These are phyloP conservation scores for Hemileia vastatrix DNA, from an alignment of 1,284 basidiomycete genomes.

Conservation along the genomic window DNA sequence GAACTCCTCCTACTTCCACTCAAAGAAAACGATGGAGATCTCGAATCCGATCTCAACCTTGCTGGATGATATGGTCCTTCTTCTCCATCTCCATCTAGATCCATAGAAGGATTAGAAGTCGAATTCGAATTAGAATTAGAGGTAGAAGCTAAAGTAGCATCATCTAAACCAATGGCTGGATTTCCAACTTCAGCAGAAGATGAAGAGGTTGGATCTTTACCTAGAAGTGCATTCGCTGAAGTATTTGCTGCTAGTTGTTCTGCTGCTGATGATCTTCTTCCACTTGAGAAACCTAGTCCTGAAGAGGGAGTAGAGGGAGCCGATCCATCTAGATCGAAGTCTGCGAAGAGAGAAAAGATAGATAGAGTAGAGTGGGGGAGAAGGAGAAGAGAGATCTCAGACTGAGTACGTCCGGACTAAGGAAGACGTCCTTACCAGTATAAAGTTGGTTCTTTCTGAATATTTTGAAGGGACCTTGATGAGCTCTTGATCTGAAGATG, in stretches of 20 bases:
- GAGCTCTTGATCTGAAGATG: too few relatives aligned
- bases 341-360: constrained; percentile 12
- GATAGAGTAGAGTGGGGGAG: neutral
- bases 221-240: constrained; percentile 29
- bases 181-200: constrained; percentile 17
- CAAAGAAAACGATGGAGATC: constrained; percentile 31
- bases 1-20: constrained; percentile 31
- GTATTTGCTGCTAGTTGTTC: constrained; percentile 37
- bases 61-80: neutral
- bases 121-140: neutral
- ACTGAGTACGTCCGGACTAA: neutral
- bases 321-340: constrained; percentile 32
- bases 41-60: neutral
- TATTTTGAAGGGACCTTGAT: too few relatives aligned
- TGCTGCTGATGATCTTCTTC: constrained; percentile 27
- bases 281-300: neutral
- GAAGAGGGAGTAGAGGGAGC: neutral
- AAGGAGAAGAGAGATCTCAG: neutral
- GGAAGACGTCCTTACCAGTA: neutral
- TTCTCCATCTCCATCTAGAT: neutral
- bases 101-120: neutral
- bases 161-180: constrained; percentile 31
- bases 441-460: too few relatives aligned
- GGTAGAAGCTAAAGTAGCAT: constrained; percentile 30
- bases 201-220: constrained; percentile 12